Conservation (phyloP, 768 basidiomycete species). For the Collybiopsis confluens region DNA sequence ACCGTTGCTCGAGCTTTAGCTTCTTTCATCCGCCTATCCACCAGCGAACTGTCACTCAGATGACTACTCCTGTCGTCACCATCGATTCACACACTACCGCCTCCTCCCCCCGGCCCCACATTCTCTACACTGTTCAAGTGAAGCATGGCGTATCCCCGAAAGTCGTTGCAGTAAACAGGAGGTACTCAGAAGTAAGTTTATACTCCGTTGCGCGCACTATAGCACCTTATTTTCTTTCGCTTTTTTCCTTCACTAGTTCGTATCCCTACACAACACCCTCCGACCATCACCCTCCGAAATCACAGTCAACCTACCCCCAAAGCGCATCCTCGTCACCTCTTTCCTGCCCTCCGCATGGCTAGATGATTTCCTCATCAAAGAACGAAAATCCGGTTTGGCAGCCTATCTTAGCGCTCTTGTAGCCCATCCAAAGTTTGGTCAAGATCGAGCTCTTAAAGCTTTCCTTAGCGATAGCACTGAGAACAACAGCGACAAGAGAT, state of each 20-base stretch:
- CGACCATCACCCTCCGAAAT: constrained; percentile 25
- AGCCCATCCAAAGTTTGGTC: constrained; percentile 29
- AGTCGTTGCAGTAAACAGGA: constrained; percentile 21
- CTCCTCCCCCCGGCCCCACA: constrained; percentile 41
- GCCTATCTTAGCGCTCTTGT: constrained; percentile 38
- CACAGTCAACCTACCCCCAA: constrained; percentile 37
- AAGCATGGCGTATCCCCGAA: constrained; percentile 26
- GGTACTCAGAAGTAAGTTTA: constrained; percentile 48
- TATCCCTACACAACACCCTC: constrained; percentile 36
- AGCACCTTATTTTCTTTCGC: not conserved
- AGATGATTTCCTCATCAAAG: constrained; percentile 46
- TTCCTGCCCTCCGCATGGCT: constrained; percentile 51
- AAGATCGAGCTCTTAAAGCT: constrained; percentile 27
- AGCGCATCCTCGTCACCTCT: constrained; percentile 42
- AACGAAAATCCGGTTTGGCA: constrained; percentile 45
- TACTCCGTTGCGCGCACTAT: not conserved
- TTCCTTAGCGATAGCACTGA: constrained; percentile 32
- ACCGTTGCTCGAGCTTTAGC: too few species aligned
- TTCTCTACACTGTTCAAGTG: constrained; percentile 40
- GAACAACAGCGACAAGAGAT: constrained; percentile 9
- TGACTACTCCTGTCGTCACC: constrained; percentile 15
- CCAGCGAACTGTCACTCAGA: too few species aligned
- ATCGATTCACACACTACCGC: constrained; percentile 43
- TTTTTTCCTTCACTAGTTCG: constrained; percentile 23
- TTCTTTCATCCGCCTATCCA: too few species aligned